phyloP scores from a whole-genome alignment of 176 grass and related monocot species.

The Bonia amplexicaulis region DNA sequence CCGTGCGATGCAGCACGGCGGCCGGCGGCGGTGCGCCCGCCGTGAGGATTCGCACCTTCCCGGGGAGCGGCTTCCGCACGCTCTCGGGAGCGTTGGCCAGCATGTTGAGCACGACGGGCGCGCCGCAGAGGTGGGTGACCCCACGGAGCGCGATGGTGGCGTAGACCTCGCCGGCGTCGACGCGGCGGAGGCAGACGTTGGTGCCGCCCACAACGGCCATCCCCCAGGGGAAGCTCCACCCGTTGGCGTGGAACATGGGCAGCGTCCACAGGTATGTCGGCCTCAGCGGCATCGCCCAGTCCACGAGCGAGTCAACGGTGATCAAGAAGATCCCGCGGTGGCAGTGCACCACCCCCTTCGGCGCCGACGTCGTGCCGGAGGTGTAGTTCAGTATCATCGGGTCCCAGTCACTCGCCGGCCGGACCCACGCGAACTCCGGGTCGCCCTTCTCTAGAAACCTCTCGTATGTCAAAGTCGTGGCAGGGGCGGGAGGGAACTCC shows the following conservation, averaged over 20 bases:
- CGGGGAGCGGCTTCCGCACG: conserved; percentile 32
- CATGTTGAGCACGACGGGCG: conserved; percentile 87
- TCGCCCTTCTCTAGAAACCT: conserved; percentile 50
- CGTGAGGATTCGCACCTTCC: conserved; percentile 49
- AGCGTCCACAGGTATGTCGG: conserved; percentile 90
- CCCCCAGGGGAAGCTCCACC: conserved; percentile 83
- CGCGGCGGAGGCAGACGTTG: conserved; percentile 73
- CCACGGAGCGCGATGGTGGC: conserved; percentile 22
- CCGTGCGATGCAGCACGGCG: conserved; percentile 51
- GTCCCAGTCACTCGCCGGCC: conserved; percentile 68
- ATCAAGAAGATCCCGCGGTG: conserved; percentile 62
- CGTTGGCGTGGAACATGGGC: conserved; percentile 88
- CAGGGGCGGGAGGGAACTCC: neutral
- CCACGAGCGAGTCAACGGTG: conserved; percentile 40
- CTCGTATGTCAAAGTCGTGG: conserved; percentile 47
- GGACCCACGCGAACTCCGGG: conserved; percentile 57
- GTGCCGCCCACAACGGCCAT: conserved; percentile 67
- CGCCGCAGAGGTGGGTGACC: conserved; percentile 79
- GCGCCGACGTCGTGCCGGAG: conserved; percentile 81
- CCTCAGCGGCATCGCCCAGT: conserved; percentile 46
- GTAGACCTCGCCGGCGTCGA: conserved; percentile 46
- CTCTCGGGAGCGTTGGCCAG: conserved; percentile 55
- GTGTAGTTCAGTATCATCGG: conserved; percentile 92
- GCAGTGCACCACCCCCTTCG: conserved; percentile 84
- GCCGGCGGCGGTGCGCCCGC: conserved; percentile 77